Base-by-base conservation (phyloP, 2,329 filamentous ascomycete species). In the Polytolypa hystricis region DNA sequence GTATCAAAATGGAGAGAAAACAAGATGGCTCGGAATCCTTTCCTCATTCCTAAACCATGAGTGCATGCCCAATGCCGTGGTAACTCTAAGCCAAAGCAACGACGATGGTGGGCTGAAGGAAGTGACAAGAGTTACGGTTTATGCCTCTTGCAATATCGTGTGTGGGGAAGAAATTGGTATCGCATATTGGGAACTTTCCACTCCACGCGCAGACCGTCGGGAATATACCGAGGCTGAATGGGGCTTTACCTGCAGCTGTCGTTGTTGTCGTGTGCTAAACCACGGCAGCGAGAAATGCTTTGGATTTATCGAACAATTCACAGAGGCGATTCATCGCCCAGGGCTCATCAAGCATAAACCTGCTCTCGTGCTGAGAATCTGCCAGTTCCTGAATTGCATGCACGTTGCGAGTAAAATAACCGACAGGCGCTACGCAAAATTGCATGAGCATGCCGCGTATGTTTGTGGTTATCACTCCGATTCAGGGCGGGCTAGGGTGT, bases 141-240 rank as follows among this genome's bases (percentile, higher is more conserved):
- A 44, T 18, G 45, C 49, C 7, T 40, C 33, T 21, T 38, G 12
- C 10, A 32, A 42, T 8, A 52, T 58, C 29, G 17, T 25, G 6
- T 26, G 26, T 4, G 53, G 51, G 1, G 44, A 48, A 14, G 52
- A 58, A 30, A 45, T 57, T 26, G n/a, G n/a, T n/a, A n/a, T n/a
- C n/a, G n/a, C n/a, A n/a, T n/a, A n/a, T n/a, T n/a, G n/a, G n/a
- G n/a, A n/a, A n/a, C n/a, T n/a, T n/a, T n/a, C n/a, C n/a, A n/a
- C n/a, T n/a, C n/a, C n/a, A n/a, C n/a, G n/a, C n/a, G n/a, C n/a
- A n/a, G n/a, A n/a, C n/a, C n/a, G n/a, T n/a, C n/a, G n/a, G n/a
- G n/a, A n/a, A n/a, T n/a, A n/a, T n/a, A n/a, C n/a, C n/a, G n/a
- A n/a, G n/a, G n/a, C n/a, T n/a, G n/a, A n/a, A n/a, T n/a, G n/a